These are phyloP conservation scores for Russula sp. DNA, from an alignment of 768 basidiomycete genomes.

Conservation along the genomic window DNA sequence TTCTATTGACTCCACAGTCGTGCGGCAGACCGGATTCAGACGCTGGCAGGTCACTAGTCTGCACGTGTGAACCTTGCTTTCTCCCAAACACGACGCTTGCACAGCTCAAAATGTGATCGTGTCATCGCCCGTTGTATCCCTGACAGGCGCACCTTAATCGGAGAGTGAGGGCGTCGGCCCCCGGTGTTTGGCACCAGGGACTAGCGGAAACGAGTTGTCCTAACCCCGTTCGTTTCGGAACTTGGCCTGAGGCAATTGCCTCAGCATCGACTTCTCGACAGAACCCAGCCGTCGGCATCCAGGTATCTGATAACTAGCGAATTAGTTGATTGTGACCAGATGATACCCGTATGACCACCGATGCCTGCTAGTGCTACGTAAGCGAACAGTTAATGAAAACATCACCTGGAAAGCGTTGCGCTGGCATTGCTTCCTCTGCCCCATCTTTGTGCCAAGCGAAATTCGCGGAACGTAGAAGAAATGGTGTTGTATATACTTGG, in stretches of 20 bases:
- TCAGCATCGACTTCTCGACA: slow-evolving; percentile 7
- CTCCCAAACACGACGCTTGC: slow-evolving; percentile 1
- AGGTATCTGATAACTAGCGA: not conserved
- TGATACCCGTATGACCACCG: not conserved
- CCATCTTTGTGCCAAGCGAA: slow-evolving; percentile 4
- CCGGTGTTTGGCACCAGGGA: slow-evolving; percentile 13
- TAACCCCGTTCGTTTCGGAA: slow-evolving; percentile 21
- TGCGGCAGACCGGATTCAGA: not conserved
- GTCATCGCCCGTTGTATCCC: not conserved
- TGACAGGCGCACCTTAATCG: not conserved
- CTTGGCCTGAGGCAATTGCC: slow-evolving; percentile 2
- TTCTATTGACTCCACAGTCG: slow-evolving; percentile 9
- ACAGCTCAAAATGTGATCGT: not conserved
- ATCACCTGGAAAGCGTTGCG: not conserved
- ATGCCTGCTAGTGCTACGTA: slow-evolving; percentile 4
- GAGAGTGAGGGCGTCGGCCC: not conserved
- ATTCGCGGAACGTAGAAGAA: slow-evolving; percentile 3
- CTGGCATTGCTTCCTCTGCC: slow-evolving; percentile 2
- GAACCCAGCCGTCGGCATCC: slow-evolving; percentile 2
- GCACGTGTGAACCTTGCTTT: slow-evolving; percentile 16
- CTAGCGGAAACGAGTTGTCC: slow-evolving; percentile 10
- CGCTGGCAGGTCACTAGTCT: not conserved
- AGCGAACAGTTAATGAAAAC: slow-evolving; percentile 6
- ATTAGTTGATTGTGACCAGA: not conserved
- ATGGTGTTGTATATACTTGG: not conserved